phyloP scores from a whole-genome alignment of 1,139 yeast genomes.

The Diutina rugosa region DNA sequence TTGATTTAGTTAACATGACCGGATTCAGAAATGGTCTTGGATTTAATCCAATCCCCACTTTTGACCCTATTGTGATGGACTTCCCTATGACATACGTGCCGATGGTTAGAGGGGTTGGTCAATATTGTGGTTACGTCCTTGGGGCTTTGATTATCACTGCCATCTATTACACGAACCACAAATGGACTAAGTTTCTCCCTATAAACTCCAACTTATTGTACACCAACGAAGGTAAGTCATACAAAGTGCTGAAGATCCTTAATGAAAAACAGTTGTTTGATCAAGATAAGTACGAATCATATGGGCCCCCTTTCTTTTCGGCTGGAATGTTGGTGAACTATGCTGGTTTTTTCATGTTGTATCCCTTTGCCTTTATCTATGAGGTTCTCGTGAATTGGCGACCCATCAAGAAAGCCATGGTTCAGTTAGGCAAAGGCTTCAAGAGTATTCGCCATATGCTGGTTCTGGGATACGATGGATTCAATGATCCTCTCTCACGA shows the following conservation, averaged over 20 bases:
- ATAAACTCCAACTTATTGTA: conserved; percentile 26
- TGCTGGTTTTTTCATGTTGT: conserved; percentile 45
- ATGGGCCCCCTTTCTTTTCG: conserved; percentile 29
- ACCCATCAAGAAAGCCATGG: conserved; percentile 5
- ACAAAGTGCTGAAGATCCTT: conserved; percentile 22
- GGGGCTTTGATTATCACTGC: conserved; percentile 26
- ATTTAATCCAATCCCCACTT: conserved; percentile 39
- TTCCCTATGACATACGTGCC: conserved; percentile 9
- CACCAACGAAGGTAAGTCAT: conserved; percentile 31
- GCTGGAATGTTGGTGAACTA: conserved; percentile 33
- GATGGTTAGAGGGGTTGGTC: conserved; percentile 26
- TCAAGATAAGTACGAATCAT: conserved; percentile 5
- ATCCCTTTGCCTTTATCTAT: conserved; percentile 35
- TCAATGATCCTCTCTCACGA: conserved; percentile 12
- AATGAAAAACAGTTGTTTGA: conserved; percentile 10
- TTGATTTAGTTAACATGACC: conserved; percentile 39
- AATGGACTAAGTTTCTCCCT: conserved; percentile 41
- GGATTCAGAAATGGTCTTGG: conserved; percentile 42
- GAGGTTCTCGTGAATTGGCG: conserved; percentile 3
- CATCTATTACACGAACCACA: conserved; percentile 37
- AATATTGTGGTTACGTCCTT: conserved; percentile 15
- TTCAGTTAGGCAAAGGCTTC: conserved; percentile 4
- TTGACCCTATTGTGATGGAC: conserved; percentile 34
- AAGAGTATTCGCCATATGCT: conserved; percentile 5
- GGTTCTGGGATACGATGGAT: conserved; percentile 12